phyloP scores from a whole-genome alignment of 768 basidiomycete genomes.

The Hygrocybe coccinea region DNA sequence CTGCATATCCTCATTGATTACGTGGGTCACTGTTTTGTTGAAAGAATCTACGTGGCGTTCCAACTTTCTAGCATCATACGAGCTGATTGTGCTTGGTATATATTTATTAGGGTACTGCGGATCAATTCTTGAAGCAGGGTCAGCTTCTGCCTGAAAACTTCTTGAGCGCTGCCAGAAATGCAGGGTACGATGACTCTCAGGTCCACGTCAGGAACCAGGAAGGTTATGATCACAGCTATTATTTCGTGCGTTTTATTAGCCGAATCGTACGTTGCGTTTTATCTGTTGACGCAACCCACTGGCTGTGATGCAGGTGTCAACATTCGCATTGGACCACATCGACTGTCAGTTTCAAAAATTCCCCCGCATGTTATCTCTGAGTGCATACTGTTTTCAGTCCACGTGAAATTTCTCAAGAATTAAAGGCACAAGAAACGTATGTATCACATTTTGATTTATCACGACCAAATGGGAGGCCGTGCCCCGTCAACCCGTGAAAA shows the following conservation, averaged over 20 bases:
- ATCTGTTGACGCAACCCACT: neutral
- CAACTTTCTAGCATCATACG: neutral
- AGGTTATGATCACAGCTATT: conserved; percentile 87
- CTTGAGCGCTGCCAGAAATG: conserved; percentile 66
- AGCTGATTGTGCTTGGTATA: neutral
- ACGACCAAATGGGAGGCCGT: no score
- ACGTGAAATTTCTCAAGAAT: conserved; percentile 82
- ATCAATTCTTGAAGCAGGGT: conserved; percentile 78
- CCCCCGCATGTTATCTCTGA: conserved; percentile 6
- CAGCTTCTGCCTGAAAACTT: conserved; percentile 93
- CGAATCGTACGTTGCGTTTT: no score
- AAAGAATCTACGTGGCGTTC: neutral
- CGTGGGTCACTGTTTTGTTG: conserved; percentile 38
- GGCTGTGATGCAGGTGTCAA: conserved; percentile 60
- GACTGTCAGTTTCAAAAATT: conserved; percentile 55
- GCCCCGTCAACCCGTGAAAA: no score
- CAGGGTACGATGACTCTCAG: conserved; percentile 67
- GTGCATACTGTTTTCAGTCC: conserved; percentile 47
- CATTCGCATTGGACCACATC: conserved; percentile 85
- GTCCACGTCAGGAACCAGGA: conserved; percentile 76
- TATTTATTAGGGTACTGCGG: conserved; percentile 70
- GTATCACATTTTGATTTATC: no score
- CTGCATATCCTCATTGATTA: conserved; percentile 85
- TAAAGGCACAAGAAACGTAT: conserved; percentile 20
- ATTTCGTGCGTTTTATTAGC: conserved; percentile 50